A percentile compares a stretch with the other conserved stretches of the same genome.
These are phyloP conservation scores for Zoysia matrella DNA, from an alignment of 202 grass and related monocot genomes.

Conservation along the genomic window DNA sequence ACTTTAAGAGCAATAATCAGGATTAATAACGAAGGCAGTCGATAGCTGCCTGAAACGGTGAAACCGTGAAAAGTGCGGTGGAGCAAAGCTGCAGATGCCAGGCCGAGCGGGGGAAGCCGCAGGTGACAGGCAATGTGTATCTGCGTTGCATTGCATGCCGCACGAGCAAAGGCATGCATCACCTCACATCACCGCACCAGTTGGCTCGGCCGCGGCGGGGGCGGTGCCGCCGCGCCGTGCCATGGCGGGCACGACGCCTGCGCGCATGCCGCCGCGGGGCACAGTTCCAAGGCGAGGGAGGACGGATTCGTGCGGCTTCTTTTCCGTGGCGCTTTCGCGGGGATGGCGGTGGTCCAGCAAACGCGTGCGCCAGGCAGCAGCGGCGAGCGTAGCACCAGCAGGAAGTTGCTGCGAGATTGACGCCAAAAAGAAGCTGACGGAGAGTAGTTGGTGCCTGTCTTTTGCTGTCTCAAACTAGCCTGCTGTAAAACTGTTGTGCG, in stretches of 20 bases:
- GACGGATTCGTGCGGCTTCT: slow-evolving; percentile 38
- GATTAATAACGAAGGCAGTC: too few species aligned
- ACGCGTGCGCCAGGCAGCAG: neutral
- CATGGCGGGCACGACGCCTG: slow-evolving; percentile 20
- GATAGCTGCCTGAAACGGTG: too few species aligned
- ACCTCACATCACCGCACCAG: neutral
- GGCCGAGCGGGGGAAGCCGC: neutral
- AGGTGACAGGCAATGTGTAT: neutral
- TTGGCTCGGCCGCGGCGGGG: neutral
- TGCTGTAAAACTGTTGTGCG: neutral
- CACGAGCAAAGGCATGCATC: slow-evolving; percentile 7
- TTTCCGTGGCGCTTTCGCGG: slow-evolving; percentile 40
- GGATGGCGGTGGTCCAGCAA: slow-evolving; percentile 19
- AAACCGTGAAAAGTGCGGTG: neutral
- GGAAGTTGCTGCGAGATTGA: slow-evolving; percentile 46
- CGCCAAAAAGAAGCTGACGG: slow-evolving; percentile 43
- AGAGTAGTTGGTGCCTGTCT: neutral
- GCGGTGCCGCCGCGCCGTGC: slow-evolving; percentile 6
- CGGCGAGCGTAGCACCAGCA: neutral
- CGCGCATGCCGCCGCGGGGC: neutral
- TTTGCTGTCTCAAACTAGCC: slow-evolving; percentile 1
- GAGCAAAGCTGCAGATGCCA: neutral
- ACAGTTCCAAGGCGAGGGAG: neutral
- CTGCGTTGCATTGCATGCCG: neutral
- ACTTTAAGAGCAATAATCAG: too few species aligned